Evolutionary conservation across 768 basidiomycete species (phyloP), one percentile per base, ranked within the genome.

Genomic region (Boletus pseudopeckii): DNA sequence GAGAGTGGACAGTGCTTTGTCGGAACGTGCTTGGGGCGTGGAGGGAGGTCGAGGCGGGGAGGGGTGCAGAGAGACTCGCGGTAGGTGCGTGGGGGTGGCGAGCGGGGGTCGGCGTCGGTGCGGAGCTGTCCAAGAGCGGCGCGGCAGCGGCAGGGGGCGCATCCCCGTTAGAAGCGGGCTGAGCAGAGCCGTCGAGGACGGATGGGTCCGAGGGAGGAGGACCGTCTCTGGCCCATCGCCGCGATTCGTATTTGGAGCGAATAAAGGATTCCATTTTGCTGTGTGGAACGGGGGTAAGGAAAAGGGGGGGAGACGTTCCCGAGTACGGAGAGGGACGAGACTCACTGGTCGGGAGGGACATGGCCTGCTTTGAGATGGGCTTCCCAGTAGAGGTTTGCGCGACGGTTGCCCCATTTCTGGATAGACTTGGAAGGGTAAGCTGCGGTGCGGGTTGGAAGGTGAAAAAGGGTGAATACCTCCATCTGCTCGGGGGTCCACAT

Each of bases 221-320:
- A 0, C 90, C 93, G n/a, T 95, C 90, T 71, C 88, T 74, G 2
- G 95, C 96, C 96, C 96, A 99, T 53, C 96, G 78, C 24, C 81
- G 79, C 3, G 88, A 84, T 71, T 99, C 96, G 69, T 99, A 99
- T 70, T 99, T 98, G 20, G 91, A 94, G 46, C 96, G 87, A 55
- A 98, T 90, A 72, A 94, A 98, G 0, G 91, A 93, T 53, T 98
- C 96, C 78, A 98, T 94, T 81, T 98, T 98, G 70, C 95, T 96
- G 66, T 17, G 4, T 18, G 4, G 22, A 24, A 18, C 8, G 7
- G 14, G 14, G 20, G 44, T 33, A 38, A 28, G 44, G n/a, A 17
- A 2, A 15, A 5, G 15, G 4, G 4, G 28, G 8, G 28, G 28
- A 26, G 0, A 34, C 3, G 13, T n/a, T 6, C 3, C 3, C 18